Conservation (phyloP, 1,284 basidiomycete species). For the Pseudozyma hubeiensis region DNA sequence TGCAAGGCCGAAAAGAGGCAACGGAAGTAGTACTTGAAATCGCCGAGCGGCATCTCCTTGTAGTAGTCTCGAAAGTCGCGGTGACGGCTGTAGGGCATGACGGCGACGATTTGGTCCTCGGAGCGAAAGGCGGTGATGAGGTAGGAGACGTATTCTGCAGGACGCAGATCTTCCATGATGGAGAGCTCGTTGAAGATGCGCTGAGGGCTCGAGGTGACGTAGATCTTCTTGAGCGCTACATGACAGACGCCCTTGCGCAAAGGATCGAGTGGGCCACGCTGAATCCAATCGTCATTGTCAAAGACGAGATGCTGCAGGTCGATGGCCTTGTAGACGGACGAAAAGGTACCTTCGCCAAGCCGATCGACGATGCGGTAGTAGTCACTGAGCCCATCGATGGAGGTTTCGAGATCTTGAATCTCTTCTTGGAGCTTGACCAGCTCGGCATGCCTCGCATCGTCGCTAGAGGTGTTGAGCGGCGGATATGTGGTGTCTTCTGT, state of each 20-base stretch:
- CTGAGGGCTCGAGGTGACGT: constrained; percentile 92
- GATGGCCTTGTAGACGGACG: constrained; percentile 96
- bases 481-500: constrained; percentile 23
- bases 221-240: constrained; percentile 96
- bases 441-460: constrained; percentile 32
- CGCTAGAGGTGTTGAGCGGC: constrained; percentile 34
- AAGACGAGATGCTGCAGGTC: constrained; percentile 82
- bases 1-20: constrained; percentile 90
- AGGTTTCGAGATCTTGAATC: constrained; percentile 76
- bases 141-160: constrained; percentile 72
- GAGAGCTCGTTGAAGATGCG: constrained; percentile 93
- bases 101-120: constrained; percentile 90
- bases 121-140: constrained; percentile 93
- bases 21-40: constrained; percentile 87
- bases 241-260: constrained; percentile 72
- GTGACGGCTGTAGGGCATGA: constrained; percentile 93
- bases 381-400: constrained; percentile 75
- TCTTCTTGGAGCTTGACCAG: constrained; percentile 61
- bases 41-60: constrained; percentile 77
- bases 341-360: constrained; percentile 95
- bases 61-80: constrained; percentile 93
- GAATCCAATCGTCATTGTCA: constrained; percentile 83
- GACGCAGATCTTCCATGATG: constrained; percentile 82
- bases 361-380: constrained; percentile 88
- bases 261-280: constrained; percentile 37